Evolutionary conservation across 805 yeast species (phyloP), one percentile per base, ranked within the genome.

Genomic region (Yarrowia sp.): DNA sequence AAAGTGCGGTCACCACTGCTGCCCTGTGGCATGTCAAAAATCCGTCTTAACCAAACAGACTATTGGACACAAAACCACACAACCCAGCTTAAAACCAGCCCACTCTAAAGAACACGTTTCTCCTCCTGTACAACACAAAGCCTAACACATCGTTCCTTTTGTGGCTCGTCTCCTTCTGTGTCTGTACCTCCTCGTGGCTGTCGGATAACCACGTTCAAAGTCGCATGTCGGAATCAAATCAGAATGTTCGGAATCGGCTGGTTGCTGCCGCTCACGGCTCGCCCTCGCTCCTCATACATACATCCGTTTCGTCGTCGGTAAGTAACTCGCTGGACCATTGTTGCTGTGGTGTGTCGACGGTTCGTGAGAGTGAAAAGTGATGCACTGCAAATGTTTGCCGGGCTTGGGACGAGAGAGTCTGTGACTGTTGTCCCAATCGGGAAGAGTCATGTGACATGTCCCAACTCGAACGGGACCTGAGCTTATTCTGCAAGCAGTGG

Each of bases 231-330:
- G 41, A 35, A 38, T 19, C 43, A 38, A 38, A 38, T 38, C 22
- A 38, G 40, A 35, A 35, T 35, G 19, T 17, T 38, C 43, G 19
- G 40, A 35, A 35, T 35, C 40, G 21, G 40, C n/a, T n/a, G 44
- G 11, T 21, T 14, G 11, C n/a, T 22, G 44, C 11, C 33, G 32
- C 21, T 16, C 49, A 17, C 17, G 56, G 22, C 35, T 35, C 48
- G 16, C 28, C 22, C 32, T 41, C 24, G 22, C 17, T 24, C 30
- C 22, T 19, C 28, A 26, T 66, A 90, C 95, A 84, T 90, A 92
- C 95, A 92, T 84, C 98, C 97, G 83, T 92, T 92, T 88, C 96
- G 90, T 87, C 96, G 91, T 89, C 98, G 91, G 90, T 86, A 92
- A 75, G 98, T 92, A 83, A 92, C 96, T 88, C 99, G 93, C 85